Conservation (phyloP, 2,329 filamentous ascomycete species). For the Polytolypa hystricis region DNA sequence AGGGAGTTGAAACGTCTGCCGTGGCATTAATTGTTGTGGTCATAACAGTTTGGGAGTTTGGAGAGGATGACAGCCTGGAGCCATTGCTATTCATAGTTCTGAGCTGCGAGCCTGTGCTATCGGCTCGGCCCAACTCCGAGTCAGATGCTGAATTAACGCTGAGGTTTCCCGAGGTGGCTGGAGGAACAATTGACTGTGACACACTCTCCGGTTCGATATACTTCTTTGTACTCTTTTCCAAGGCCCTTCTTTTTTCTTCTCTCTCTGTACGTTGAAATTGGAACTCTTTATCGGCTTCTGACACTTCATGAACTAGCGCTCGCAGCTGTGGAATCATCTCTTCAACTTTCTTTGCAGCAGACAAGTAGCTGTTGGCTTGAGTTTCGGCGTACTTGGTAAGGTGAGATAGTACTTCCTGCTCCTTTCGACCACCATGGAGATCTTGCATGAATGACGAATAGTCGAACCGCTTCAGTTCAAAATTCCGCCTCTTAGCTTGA, state of each 20-base stretch:
- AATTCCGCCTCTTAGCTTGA: constrained; percentile 82
- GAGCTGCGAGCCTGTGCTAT: constrained; percentile 62
- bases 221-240: constrained; percentile 75
- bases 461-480: constrained; percentile 95
- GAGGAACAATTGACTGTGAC: constrained; percentile 28
- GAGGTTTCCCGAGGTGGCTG: constrained; percentile 23
- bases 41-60: constrained; percentile 21
- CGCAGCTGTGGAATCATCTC: constrained; percentile 79
- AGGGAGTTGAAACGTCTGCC: constrained; percentile 15
- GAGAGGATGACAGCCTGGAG: constrained; percentile 34
- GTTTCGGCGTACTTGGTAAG: constrained; percentile 88
- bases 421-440: constrained; percentile 95
- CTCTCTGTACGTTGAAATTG: constrained; percentile 90
- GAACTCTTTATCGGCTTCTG: constrained; percentile 89
- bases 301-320: constrained; percentile 78
- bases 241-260: constrained; percentile 79
- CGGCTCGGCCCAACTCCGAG: constrained; percentile 58
- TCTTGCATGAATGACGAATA: constrained; percentile 99
- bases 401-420: constrained; percentile 91
- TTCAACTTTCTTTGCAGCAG: constrained; percentile 78
- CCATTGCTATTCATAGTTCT: constrained; percentile 40
- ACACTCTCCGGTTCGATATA: constrained; percentile 59
- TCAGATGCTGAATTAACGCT: constrained; percentile 51
- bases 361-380: constrained; percentile 73
- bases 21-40: constrained; percentile 16